Evolutionary conservation across 164 flowering plant species (phyloP).

Genomic region (Euptelea pleiosperma): DNA sequence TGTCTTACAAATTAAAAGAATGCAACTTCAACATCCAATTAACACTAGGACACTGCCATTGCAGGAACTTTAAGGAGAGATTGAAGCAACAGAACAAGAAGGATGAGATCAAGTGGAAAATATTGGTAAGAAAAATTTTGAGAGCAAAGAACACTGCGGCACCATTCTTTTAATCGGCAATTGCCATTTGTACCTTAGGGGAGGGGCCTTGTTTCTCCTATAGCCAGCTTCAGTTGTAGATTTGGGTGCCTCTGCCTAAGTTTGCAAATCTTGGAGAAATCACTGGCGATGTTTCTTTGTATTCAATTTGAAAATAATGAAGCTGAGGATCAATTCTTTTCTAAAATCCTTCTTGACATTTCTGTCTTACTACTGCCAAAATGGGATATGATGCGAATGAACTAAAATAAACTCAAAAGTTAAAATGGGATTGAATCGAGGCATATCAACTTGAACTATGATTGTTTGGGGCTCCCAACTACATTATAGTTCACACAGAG

Average conservation of each 20-base stretch:
- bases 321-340: not conserved
- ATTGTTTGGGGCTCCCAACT: too few relatives aligned
- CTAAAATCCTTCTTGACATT: not conserved
- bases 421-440: not conserved
- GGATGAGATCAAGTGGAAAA: slow-evolving; percentile 71
- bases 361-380: not conserved
- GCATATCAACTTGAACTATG: not conserved
- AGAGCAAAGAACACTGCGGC: slow-evolving; percentile 45
- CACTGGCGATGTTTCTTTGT: slow-evolving; percentile 8
- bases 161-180: slow-evolving; percentile 34
- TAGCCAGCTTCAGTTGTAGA: slow-evolving; percentile 1
- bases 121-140: slow-evolving; percentile 54
- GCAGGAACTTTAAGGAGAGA: slow-evolving; percentile 66
- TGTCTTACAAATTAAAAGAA: too few relatives aligned
- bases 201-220: not conserved
- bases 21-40: not conserved
- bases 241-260: not conserved
- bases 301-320: not conserved
- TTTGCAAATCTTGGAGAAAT: slow-evolving; percentile 3
- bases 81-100: slow-evolving; percentile 59
- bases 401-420: not conserved
- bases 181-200: slow-evolving; percentile 12
- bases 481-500: too few relatives aligned
- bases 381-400: too few relatives aligned
- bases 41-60: not conserved